A percentile compares a stretch with the other conserved stretches of the same genome.
Evolutionary conservation across 345 rosid genomes (phyloP).

Genomic region (Salix arbutifolia): DNA sequence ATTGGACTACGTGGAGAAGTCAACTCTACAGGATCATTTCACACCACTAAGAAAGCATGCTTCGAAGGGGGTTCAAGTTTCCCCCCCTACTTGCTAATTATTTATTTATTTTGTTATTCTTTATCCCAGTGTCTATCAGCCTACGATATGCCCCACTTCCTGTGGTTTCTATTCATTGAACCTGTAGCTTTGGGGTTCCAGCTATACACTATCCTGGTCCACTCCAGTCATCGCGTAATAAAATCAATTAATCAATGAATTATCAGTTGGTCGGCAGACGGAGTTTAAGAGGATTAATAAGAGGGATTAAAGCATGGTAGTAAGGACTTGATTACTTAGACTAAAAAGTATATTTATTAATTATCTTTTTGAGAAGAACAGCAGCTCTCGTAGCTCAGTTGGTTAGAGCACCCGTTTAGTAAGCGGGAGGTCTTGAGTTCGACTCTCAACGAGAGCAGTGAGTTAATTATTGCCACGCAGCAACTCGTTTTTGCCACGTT

Average conservation of each 20-base stretch:
- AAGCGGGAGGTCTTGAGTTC: conserved; percentile 95
- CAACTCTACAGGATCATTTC: not conserved
- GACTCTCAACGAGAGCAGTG: conserved; percentile 73
- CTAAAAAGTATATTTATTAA: fast-evolving
- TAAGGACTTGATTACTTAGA: not conserved
- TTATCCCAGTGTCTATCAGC: not conserved
- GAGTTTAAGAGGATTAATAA: not conserved
- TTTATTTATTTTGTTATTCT: not conserved
- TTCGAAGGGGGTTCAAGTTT: not conserved
- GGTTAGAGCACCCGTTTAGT: conserved; percentile 94
- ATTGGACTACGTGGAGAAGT: not conserved
- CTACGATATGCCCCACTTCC: not conserved
- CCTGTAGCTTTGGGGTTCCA: not conserved
- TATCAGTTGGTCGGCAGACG: not conserved
- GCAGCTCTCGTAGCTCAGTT: conserved; percentile 83
- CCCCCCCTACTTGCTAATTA: not conserved
- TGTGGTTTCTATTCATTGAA: not conserved
- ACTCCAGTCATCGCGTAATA: not conserved
- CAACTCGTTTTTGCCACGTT: too few species aligned
- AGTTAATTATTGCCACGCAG: too few species aligned
- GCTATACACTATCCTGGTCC: not conserved
- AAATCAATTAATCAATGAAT: not conserved
- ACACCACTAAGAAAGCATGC: not conserved
- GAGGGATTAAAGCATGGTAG: too few species aligned
- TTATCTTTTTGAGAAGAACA: not conserved